A percentile compares a stretch with the other conserved stretches of the same genome.
These are phyloP conservation scores for Spiraea crenata DNA, from an alignment of 331 rosid genomes.

Conservation along the genomic window DNA sequence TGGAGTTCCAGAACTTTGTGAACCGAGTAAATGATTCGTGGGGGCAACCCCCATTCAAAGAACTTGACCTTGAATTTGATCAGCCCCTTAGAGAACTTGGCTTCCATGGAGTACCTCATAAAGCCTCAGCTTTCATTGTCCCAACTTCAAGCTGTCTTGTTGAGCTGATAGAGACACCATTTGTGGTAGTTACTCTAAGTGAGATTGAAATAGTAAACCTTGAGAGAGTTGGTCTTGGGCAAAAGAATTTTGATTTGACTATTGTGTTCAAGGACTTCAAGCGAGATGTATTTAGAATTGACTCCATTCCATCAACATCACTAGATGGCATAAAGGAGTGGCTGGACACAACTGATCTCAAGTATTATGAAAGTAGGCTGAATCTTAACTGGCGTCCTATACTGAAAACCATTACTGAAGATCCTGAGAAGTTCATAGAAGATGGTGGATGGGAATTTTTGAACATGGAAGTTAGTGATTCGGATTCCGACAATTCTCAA, in stretches of 20 bases:
- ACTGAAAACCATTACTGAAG: constrained; percentile 75
- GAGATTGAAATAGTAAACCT: constrained; percentile 86
- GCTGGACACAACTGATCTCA: constrained; percentile 79
- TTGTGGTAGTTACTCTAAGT: constrained; percentile 69
- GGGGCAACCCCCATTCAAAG: constrained; percentile 68
- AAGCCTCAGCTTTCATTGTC: constrained; percentile 75
- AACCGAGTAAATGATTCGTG: constrained; percentile 71
- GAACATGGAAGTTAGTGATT: constrained; percentile 73
- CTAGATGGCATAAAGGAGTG: constrained; percentile 83
- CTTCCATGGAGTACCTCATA: constrained; percentile 82
- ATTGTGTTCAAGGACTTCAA: constrained; percentile 78
- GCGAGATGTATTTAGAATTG: constrained; percentile 74
- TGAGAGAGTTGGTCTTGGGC: constrained; percentile 88
- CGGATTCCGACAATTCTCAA: constrained; percentile 66
- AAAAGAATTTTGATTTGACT: constrained; percentile 83
- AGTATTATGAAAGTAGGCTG: constrained; percentile 81
- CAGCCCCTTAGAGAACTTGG: constrained; percentile 90
- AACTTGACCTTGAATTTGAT: constrained; percentile 81
- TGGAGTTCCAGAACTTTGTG: constrained; percentile 70
- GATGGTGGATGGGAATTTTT: constrained; percentile 86
- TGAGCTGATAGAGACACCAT: constrained; percentile 77
- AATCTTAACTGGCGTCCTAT: constrained; percentile 88
- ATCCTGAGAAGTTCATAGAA: constrained; percentile 76
- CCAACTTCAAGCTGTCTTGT: constrained; percentile 84
- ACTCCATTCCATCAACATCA: constrained; percentile 77